phyloP scores from a whole-genome alignment of 495 filamentous ascomycete species.

The Xylaria palmicola region DNA sequence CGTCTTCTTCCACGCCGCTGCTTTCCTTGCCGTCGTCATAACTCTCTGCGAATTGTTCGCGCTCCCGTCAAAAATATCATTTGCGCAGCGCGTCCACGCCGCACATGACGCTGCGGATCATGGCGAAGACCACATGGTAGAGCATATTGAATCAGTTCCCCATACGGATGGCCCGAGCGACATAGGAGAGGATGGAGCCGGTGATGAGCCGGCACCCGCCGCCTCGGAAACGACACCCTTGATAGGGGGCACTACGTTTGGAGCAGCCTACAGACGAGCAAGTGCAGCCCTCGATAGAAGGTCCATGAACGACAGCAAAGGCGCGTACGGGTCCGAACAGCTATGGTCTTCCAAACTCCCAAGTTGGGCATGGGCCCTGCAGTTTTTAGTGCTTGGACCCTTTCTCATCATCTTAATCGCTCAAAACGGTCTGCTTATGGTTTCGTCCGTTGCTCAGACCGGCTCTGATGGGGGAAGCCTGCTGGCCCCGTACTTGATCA shows the following conservation, averaged over 20 bases:
- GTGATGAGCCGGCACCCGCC: constrained; percentile 49
- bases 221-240: constrained; percentile 79
- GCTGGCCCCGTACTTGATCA: constrained; percentile 67
- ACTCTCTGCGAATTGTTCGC: constrained; percentile 76
- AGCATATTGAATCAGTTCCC: constrained; percentile 33
- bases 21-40: constrained; percentile 72
- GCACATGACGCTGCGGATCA: constrained; percentile 36
- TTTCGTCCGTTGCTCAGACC: constrained; percentile 72
- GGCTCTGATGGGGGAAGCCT: constrained; percentile 70
- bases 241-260: constrained; percentile 71
- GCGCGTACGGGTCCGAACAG: constrained; percentile 76
- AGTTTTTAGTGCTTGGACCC: constrained; percentile 78
- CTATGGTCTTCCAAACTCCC: constrained; percentile 78
- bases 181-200: constrained; percentile 34
- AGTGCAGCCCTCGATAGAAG: constrained; percentile 26
- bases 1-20: constrained; percentile 72
- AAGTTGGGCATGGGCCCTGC: constrained; percentile 79
- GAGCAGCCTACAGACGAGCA: constrained; percentile 57
- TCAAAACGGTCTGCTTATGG: constrained; percentile 72
- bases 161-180: constrained; percentile 32
- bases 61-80: constrained; percentile 68
- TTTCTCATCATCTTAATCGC: constrained; percentile 71
- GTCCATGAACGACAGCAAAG: constrained; percentile 20
- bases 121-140: constrained; percentile 26
- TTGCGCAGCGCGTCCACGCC: constrained; percentile 51